Evolutionary conservation across 768 basidiomycete species (phyloP).

Genomic region (Mycena haematopus): DNA sequence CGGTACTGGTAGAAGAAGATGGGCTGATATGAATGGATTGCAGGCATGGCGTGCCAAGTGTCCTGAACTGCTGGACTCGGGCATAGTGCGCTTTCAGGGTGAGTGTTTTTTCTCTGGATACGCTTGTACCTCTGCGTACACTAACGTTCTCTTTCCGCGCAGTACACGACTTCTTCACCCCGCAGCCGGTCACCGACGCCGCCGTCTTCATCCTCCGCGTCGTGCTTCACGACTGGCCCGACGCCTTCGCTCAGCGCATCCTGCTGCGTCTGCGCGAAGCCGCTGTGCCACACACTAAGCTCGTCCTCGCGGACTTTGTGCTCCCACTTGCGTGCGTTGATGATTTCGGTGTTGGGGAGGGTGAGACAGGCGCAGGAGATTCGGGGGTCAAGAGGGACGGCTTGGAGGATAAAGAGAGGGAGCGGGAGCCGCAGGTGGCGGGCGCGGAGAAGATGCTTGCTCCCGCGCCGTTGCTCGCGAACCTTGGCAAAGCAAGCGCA

Average conservation of each 20-base stretch:
- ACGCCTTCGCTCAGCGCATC: slow-evolving; percentile 56
- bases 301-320: slow-evolving; percentile 76
- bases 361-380: slow-evolving; percentile 22
- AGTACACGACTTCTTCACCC: slow-evolving; percentile 81
- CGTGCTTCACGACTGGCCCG: slow-evolving; percentile 83
- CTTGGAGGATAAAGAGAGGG: background rate
- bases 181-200: slow-evolving; percentile 59
- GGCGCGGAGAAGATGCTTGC: slow-evolving; percentile 61
- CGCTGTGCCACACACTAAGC: slow-evolving; percentile 57
- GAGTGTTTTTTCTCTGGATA: slow-evolving; percentile 15
- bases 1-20: background rate
- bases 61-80: slow-evolving; percentile 61
- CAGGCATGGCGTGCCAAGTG: slow-evolving; percentile 66
- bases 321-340: slow-evolving; percentile 75
- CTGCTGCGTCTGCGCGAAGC: slow-evolving; percentile 52
- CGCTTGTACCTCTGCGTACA: background rate
- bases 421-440: slow-evolving; percentile 45
- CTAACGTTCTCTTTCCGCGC: background rate
- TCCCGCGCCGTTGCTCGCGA: slow-evolving; percentile 69
- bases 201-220: slow-evolving; percentile 75
- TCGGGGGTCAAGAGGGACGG: slow-evolving; percentile 1
- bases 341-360: slow-evolving; percentile 35
- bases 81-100: slow-evolving; percentile 63
- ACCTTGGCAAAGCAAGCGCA: slow-evolving; percentile 73
- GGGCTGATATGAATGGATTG: background rate